Conservation (phyloP, 148 eudicot species). For the Rhododendron williamsianum region DNA sequence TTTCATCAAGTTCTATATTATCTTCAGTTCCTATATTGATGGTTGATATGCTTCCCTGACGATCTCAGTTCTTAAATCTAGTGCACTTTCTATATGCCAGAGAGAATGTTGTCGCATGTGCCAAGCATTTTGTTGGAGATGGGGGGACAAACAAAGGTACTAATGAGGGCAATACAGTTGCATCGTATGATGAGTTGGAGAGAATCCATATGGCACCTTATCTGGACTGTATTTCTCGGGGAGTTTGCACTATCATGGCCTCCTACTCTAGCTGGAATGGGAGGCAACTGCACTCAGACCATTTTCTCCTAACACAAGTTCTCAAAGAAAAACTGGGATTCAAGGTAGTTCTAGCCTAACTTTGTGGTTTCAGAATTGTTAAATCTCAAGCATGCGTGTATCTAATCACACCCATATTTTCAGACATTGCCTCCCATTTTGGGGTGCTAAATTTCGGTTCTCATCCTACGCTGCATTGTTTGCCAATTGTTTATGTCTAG, state of each 20-base stretch:
- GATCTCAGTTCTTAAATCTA: neutral
- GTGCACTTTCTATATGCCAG: constrained; percentile 32
- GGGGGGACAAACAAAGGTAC: constrained; percentile 72
- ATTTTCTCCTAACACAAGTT: constrained; percentile 62
- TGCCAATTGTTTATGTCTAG: constrained; percentile 4
- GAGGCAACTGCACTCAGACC: constrained; percentile 48
- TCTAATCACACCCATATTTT: neutral
- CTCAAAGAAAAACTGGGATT: constrained; percentile 71
- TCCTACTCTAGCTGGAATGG: constrained; percentile 90
- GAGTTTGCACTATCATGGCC: constrained; percentile 90
- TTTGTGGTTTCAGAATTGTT: neutral
- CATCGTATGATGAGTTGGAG: constrained; percentile 62
- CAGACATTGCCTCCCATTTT: neutral
- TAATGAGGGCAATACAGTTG: constrained; percentile 76
- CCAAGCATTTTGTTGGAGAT: constrained; percentile 90
- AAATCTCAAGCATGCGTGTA: neutral
- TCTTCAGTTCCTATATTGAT: neutral
- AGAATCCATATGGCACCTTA: constrained; percentile 79
- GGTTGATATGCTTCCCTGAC: neutral
- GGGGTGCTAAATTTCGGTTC: neutral
- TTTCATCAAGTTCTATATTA: neutral
- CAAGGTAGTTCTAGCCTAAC: constrained; percentile 35
- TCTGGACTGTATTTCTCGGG: constrained; percentile 65
- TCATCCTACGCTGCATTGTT: neutral
- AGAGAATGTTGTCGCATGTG: constrained; percentile 76